phyloP scores from a whole-genome alignment of 2,329 filamentous ascomycete genomes.

The Gyromitra esculenta region DNA sequence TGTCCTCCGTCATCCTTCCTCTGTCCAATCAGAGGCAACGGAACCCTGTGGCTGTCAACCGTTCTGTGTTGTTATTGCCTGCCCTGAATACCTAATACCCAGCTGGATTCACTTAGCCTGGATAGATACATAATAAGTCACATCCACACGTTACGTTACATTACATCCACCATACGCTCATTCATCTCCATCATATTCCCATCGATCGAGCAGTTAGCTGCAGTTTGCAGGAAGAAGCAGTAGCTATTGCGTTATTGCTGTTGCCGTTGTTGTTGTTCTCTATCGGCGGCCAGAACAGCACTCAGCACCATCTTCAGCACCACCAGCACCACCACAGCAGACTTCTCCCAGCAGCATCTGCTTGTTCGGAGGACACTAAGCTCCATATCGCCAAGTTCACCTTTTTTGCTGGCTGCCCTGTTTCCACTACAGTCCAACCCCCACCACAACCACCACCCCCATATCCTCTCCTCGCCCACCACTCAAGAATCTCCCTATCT shows the following conservation, averaged over 20 bases:
- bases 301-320: not conserved
- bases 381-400: slow-evolving; percentile 49
- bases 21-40: slow-evolving; percentile 37
- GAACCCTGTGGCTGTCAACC: slow-evolving; percentile 32
- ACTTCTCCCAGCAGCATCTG: slow-evolving; percentile 23
- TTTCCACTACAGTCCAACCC: slow-evolving; percentile 10
- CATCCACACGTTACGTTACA: slow-evolving; percentile 22
- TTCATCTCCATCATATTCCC: slow-evolving; percentile 7
- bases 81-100: slow-evolving; percentile 41
- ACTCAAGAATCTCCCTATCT: slow-evolving; percentile 43
- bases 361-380: slow-evolving; percentile 36
- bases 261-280: slow-evolving; percentile 30
- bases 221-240: no score
- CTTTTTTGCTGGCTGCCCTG: slow-evolving; percentile 34
- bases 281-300: not conserved
- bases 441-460: slow-evolving; percentile 34
- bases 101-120: slow-evolving; percentile 28
- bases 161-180: slow-evolving; percentile 37
- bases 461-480: slow-evolving; percentile 29
- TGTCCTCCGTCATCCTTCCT: slow-evolving; percentile 13
- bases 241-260: not conserved
- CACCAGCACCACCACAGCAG: slow-evolving; percentile 32
- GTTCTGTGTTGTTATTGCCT: slow-evolving; percentile 33
- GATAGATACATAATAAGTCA: slow-evolving; percentile 48
- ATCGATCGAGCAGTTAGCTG: not conserved